A percentile compares a stretch with the other conserved stretches of the same genome.
These are phyloP conservation scores for Beauveria bassiana DNA, from an alignment of 2,329 filamentous ascomycete species.

Conservation along the genomic window DNA sequence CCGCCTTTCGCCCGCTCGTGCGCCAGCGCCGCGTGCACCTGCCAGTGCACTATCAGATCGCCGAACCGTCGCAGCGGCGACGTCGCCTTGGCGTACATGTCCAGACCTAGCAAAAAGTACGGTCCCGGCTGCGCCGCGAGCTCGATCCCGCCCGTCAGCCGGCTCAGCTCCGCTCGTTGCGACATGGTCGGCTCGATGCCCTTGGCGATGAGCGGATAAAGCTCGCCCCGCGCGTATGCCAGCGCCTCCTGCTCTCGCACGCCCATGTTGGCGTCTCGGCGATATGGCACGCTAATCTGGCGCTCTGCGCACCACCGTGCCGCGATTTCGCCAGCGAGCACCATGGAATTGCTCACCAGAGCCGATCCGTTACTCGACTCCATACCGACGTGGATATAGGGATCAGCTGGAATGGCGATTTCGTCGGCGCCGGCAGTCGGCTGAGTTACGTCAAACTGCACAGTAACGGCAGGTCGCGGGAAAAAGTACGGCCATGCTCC, in stretches of 20 bases:
- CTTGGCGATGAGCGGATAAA: slow-evolving; percentile 26
- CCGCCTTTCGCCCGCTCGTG: slow-evolving; percentile 31
- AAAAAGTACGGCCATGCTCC: slow-evolving; percentile 44
- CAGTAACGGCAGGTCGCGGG: slow-evolving; percentile 34
- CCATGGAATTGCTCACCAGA: slow-evolving; percentile 42
- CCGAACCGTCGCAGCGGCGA: slow-evolving; percentile 58
- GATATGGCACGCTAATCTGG: slow-evolving; percentile 52
- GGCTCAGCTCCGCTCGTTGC: slow-evolving; percentile 23
- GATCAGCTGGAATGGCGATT: slow-evolving; percentile 35
- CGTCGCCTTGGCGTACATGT: slow-evolving; percentile 56
- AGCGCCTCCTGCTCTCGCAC: slow-evolving; percentile 30
- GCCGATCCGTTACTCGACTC: slow-evolving; percentile 24
- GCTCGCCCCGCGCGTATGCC: slow-evolving; percentile 25
- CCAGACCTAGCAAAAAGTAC: slow-evolving; percentile 49
- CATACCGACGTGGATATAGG: slow-evolving; percentile 36
- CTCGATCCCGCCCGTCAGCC: slow-evolving; percentile 39
- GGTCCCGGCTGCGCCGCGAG: slow-evolving; percentile 45
- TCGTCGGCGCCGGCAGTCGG: slow-evolving; percentile 4
- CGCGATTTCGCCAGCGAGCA: slow-evolving; percentile 53
- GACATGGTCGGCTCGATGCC: slow-evolving; percentile 26
- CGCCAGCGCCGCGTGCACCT: slow-evolving; percentile 52
- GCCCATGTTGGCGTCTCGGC: slow-evolving; percentile 36
- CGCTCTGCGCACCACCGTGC: slow-evolving; percentile 53
- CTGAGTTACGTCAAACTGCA: slow-evolving; percentile 30
- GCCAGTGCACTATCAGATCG: slow-evolving; percentile 59